Percentiles rank a stretch among this genome's conserved stretches.
phyloP scores from a whole-genome alignment of 1,284 basidiomycete genomes.

The Lentinula novae-zelandiae region DNA sequence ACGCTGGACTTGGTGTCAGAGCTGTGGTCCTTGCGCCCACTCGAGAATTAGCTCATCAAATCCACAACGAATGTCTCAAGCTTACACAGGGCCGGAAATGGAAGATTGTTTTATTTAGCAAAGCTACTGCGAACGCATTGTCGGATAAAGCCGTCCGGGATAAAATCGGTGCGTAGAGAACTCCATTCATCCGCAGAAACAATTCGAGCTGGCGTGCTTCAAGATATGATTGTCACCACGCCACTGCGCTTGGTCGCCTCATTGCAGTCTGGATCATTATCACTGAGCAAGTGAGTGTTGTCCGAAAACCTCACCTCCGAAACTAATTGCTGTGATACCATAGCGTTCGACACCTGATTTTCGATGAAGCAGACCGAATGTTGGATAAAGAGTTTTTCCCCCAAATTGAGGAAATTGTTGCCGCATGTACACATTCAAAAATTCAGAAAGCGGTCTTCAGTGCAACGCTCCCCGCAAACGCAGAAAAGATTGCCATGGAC shows the following conservation, averaged over 20 bases:
- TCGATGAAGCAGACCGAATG: conserved; percentile 92
- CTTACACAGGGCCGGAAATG: conserved; percentile 82
- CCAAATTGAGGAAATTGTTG: conserved; percentile 88
- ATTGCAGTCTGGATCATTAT: conserved; percentile 63
- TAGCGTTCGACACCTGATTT: conserved; percentile 78
- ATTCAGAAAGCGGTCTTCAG: conserved; percentile 91
- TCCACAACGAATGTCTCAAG: conserved; percentile 88
- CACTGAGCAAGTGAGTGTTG: conserved; percentile 63
- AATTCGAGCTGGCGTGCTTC: background rate
- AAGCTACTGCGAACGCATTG: conserved; percentile 76
- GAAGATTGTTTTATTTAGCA: conserved; percentile 80
- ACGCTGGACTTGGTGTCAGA: conserved; percentile 59
- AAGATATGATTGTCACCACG: conserved; percentile 81
- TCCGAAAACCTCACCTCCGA: background rate
- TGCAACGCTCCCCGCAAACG: conserved; percentile 88
- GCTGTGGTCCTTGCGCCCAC: conserved; percentile 89
- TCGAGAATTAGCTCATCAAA: conserved; percentile 95
- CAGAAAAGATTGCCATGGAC: conserved; percentile 83
- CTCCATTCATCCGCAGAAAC: background rate
- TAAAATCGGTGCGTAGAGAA: conserved; percentile 61
- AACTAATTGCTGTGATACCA: conserved; percentile 13
- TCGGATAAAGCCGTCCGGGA: conserved; percentile 64
- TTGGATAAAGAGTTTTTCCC: conserved; percentile 85
- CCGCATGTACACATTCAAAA: conserved; percentile 70
- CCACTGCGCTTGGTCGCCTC: conserved; percentile 76